Conservation (phyloP, 2,329 filamentous ascomycete species). For the Pseudogymnoascus sp. region DNA sequence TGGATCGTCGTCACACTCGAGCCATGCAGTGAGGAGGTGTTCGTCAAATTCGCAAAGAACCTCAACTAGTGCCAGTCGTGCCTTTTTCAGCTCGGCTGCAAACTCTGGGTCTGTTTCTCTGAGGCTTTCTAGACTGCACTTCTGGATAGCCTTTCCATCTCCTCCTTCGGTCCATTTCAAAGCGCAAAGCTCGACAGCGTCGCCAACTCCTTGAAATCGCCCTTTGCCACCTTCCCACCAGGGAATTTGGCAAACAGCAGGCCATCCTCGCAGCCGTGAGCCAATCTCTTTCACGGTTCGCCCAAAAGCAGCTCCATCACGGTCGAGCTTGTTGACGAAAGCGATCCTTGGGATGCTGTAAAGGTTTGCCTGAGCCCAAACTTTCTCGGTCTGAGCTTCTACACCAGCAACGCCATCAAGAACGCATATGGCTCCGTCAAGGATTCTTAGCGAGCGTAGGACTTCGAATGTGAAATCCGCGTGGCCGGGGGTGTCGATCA, state of each 20-base stretch:
- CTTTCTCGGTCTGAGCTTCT: slow-evolving; percentile 93
- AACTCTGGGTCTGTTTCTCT: slow-evolving; percentile 41
- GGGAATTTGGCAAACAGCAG: slow-evolving; percentile 87
- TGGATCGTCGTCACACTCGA: slow-evolving; percentile 69
- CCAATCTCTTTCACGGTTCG: slow-evolving; percentile 82
- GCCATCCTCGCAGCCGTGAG: slow-evolving; percentile 71
- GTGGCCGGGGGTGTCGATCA: slow-evolving; percentile 95
- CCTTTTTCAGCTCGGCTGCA: slow-evolving; percentile 63
- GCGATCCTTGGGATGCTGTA: slow-evolving; percentile 79
- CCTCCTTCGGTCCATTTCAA: slow-evolving; percentile 64
- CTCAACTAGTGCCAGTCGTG: slow-evolving; percentile 73
- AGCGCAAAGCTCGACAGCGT: slow-evolving; percentile 69
- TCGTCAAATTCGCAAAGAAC: slow-evolving; percentile 85
- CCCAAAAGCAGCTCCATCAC: slow-evolving; percentile 74
- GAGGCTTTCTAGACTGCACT: slow-evolving; percentile 49
- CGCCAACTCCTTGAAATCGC: slow-evolving; percentile 73
- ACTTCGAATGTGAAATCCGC: slow-evolving; percentile 98
- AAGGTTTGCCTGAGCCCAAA: slow-evolving; percentile 83
- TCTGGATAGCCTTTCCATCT: slow-evolving; percentile 56
- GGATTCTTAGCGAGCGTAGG: slow-evolving; percentile 75
- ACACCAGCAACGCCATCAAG: slow-evolving; percentile 89
- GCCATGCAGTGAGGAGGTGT: slow-evolving; percentile 72
- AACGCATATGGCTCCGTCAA: slow-evolving; percentile 89
- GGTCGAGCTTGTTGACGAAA: slow-evolving; percentile 79
- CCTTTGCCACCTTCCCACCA: slow-evolving; percentile 77